Conservation (phyloP, 805 yeast genomes). For the Barnettozyma siamensis region DNA sequence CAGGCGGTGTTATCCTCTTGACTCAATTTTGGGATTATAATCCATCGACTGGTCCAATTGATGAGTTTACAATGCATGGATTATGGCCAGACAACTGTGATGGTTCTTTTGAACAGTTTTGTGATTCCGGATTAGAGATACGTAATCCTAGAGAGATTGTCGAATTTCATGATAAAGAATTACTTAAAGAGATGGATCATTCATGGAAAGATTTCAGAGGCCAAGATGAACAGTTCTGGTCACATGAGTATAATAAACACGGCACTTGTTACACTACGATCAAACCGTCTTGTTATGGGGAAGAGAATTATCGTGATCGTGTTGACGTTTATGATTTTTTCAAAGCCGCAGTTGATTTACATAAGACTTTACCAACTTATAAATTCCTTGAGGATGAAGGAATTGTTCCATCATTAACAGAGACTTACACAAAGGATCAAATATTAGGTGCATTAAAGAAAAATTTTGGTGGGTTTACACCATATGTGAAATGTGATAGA, state of each 20-base stretch:
- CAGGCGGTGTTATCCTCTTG: slow-evolving; percentile 76
- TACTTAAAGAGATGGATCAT: slow-evolving; percentile 49
- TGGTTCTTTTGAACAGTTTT: slow-evolving; percentile 38
- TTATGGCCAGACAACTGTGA: slow-evolving; percentile 87
- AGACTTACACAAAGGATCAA: slow-evolving; percentile 52
- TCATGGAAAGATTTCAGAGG: slow-evolving; percentile 76
- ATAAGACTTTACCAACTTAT: slow-evolving; percentile 58
- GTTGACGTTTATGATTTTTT: slow-evolving; percentile 63
- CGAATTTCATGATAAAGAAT: slow-evolving; percentile 40
- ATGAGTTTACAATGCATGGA: slow-evolving; percentile 77
- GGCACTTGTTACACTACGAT: slow-evolving; percentile 88
- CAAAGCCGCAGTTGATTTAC: slow-evolving; percentile 52
- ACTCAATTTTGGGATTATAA: slow-evolving; percentile 93
- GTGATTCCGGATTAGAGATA: slow-evolving; percentile 35
- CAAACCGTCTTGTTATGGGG: slow-evolving; percentile 60
- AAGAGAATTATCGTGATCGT: slow-evolving; percentile 18
- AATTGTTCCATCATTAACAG: slow-evolving; percentile 56
- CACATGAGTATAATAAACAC: slow-evolving; percentile 90
- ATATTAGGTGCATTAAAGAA: slow-evolving; percentile 46
- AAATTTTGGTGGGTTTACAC: slow-evolving; percentile 46
- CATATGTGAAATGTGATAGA: slow-evolving; percentile 55
- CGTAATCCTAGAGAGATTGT: slow-evolving; percentile 39
- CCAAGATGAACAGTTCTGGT: slow-evolving; percentile 69
- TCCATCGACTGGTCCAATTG: slow-evolving; percentile 67
- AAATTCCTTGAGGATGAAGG: slow-evolving; percentile 62